Conservation (phyloP, 495 filamentous ascomycete genomes). For the Xylona heveae region DNA sequence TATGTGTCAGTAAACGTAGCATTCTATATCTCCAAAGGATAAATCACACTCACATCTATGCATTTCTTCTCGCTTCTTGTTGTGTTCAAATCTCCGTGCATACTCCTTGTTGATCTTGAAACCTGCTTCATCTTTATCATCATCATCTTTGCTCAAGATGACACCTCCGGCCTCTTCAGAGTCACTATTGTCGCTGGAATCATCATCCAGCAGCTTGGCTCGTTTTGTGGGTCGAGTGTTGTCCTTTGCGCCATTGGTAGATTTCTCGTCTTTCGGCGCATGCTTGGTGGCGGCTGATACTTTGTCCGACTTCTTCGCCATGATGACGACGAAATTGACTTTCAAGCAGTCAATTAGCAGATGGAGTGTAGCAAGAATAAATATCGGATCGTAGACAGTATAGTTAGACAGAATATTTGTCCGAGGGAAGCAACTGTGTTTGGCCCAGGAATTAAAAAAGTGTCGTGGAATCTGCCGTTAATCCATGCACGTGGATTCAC, state of each 20-base stretch:
- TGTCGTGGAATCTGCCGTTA: no score
- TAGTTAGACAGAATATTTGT: no score
- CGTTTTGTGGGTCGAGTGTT: constrained; percentile 10
- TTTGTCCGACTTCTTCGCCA: no score
- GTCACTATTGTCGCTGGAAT: constrained; percentile 8
- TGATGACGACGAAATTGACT: no score
- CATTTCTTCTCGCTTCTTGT: constrained; percentile 85
- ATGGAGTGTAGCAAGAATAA: no score
- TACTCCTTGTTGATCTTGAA: constrained; percentile 85
- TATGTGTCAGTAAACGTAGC: neutral
- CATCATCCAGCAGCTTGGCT: constrained; percentile 12
- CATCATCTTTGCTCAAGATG: neutral
- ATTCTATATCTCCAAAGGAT: constrained; percentile 2
- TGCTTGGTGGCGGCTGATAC: no score
- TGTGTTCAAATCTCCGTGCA: constrained; percentile 77
- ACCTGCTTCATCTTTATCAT: neutral
- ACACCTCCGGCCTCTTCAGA: constrained; percentile 3
- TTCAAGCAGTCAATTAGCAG: no score
- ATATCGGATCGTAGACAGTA: no score
- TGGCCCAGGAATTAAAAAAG: no score
- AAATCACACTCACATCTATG: constrained; percentile 39
- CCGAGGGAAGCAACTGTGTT: no score
- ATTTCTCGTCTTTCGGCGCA: no score
- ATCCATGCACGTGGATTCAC: no score
- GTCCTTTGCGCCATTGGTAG: neutral